Base-by-base conservation (phyloP, 2,329 filamentous ascomycete species). In the Xenoacremonium recifei region DNA sequence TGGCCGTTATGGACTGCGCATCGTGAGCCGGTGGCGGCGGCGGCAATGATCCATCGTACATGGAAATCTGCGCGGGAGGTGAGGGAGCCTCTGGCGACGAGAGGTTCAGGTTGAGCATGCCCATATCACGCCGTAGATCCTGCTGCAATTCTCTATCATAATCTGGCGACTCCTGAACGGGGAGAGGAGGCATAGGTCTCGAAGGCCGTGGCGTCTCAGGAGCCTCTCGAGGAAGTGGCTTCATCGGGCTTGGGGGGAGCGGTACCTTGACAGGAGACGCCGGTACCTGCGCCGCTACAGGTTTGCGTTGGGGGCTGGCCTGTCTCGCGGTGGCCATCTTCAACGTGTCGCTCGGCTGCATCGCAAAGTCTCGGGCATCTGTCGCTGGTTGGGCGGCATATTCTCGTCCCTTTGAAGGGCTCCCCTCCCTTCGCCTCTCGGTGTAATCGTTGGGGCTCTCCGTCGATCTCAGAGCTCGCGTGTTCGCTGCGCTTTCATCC, bases 401-500 rank as follows among this genome's bases (percentile, higher is more conserved):
- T 39, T 77, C 72, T 29, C 68, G 63, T 20, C 66, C 51, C 64
- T 82, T 84, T 35, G 65, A 71, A 1, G 78, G 78, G 53, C 74
- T 78, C 12, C 55, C 58, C 37, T 75, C 75, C 39, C 76, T 67
- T 31, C 71, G 68, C 36, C 67, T 68, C 48, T 82, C 78, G 32
- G 70, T 75, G 36, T 76, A 77, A 53, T 79, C 73, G 17, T 70
- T 71, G 13, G 64, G 57, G 12, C 60, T 67, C 19, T 80, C 78
- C 13, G 72, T 60, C 2, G 74, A 71, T 34, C 73, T 69, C 11
- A 80, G 71, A 23, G 79, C 76, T 44, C 90, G 79, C 15, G 86
- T 80, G 62, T 96, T 96, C 15, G 87, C 84, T 11, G 85, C 85
- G 21, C 86, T 85, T 46, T 91, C 88, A 51, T 88, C 90, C 82